Conservation (phyloP, 2,329 filamentous ascomycete species). For the Nannizziopsis barbatae region DNA sequence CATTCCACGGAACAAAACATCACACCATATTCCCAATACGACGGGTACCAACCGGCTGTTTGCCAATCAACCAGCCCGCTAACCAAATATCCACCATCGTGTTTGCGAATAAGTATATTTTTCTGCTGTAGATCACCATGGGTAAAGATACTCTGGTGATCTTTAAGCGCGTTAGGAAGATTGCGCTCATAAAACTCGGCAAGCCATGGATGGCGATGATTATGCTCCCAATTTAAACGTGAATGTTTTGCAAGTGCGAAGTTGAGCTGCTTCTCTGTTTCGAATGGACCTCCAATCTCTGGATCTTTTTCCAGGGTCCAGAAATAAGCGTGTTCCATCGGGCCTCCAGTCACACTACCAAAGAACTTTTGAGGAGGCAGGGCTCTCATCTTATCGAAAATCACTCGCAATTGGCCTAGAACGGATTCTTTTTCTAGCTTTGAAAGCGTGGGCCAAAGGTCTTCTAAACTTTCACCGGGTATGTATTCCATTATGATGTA, state of each 20-base stretch:
- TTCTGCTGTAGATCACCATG: slow-evolving; percentile 25
- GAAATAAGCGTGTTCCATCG: slow-evolving; percentile 22
- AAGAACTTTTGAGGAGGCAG: slow-evolving; percentile 20
- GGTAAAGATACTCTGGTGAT: slow-evolving; percentile 21
- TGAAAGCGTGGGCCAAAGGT: slow-evolving; percentile 15
- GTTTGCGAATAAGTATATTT: slow-evolving; percentile 22
- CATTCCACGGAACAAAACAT: slow-evolving; percentile 18
- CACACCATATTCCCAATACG: slow-evolving; percentile 8
- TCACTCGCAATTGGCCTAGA: slow-evolving; percentile 13
- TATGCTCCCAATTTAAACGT: slow-evolving; percentile 7
- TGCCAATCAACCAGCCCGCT: slow-evolving; percentile 32
- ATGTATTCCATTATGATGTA: slow-evolving; percentile 11
- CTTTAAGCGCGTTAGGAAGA: slow-evolving; percentile 18
- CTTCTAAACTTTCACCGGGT: slow-evolving; percentile 7
- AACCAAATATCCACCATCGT: neutral
- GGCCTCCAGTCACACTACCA: slow-evolving; percentile 19
- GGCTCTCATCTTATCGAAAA: slow-evolving; percentile 19
- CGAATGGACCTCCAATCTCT: slow-evolving; percentile 21
- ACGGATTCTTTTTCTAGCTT: slow-evolving; percentile 15
- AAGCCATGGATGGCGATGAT: slow-evolving; percentile 17
- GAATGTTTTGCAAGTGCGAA: slow-evolving; percentile 22
- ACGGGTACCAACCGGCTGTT: slow-evolving; percentile 30
- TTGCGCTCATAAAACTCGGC: slow-evolving; percentile 20
- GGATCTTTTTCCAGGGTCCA: slow-evolving; percentile 19
- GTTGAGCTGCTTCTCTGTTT: slow-evolving; percentile 21